phyloP scores from a whole-genome alignment of 1,139 yeast genomes.

The Zygotorulaspora mrakii region DNA sequence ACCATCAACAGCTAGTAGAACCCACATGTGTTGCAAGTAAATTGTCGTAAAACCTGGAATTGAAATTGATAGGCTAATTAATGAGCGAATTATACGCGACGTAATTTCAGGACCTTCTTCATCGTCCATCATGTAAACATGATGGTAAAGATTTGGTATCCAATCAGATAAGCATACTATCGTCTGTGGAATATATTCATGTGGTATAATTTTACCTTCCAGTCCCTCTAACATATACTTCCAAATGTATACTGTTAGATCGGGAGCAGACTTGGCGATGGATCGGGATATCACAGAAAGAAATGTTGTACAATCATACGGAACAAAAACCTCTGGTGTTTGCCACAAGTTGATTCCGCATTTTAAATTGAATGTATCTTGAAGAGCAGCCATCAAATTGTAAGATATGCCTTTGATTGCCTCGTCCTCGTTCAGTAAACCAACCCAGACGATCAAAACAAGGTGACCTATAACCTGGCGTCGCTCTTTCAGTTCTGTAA shows the following conservation, averaged over 20 bases:
- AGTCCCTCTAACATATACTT: constrained; percentile 31
- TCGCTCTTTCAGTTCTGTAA: constrained; percentile 20
- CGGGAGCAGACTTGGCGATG: constrained; percentile 55
- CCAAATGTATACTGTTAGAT: constrained; percentile 47
- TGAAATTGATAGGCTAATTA: constrained; percentile 54
- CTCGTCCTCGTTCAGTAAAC: constrained; percentile 56
- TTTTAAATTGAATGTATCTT: constrained; percentile 56
- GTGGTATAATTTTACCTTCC: constrained; percentile 24
- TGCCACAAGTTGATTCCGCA: constrained; percentile 56
- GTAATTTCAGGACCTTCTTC: constrained; percentile 59
- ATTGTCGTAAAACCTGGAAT: constrained; percentile 44
- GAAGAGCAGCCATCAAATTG: constrained; percentile 59
- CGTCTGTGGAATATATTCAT: constrained; percentile 25
- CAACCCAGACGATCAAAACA: constrained; percentile 63
- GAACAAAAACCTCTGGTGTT: constrained; percentile 66
- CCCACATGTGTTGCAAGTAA: constrained; percentile 67
- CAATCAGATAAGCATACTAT: constrained; percentile 67
- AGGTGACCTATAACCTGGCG: constrained; percentile 48
- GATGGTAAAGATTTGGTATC: constrained; percentile 63
- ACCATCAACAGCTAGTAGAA: constrained; percentile 58
- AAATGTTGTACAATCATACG: constrained; percentile 64
- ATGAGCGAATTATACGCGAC: constrained; percentile 58
- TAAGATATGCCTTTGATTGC: constrained; percentile 65
- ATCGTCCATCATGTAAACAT: constrained; percentile 52
- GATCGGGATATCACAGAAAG: constrained; percentile 58